Evolutionary conservation across 2,329 filamentous ascomycete species (phyloP).

Genomic region (Colletotrichum phormii): DNA sequence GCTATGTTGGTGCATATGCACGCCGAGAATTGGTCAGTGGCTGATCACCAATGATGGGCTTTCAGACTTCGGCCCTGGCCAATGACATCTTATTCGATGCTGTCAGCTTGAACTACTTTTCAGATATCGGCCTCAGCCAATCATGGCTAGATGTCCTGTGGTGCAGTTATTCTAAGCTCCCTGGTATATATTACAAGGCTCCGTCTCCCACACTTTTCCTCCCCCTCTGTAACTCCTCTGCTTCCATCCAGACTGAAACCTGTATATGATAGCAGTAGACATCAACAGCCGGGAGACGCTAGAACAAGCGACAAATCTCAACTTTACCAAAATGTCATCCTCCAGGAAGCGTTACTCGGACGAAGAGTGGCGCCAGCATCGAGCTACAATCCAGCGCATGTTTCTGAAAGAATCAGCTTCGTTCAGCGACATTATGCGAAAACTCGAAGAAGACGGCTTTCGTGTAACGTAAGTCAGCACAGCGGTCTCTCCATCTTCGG

Average conservation of each 20-base stretch:
- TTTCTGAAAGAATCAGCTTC: background rate
- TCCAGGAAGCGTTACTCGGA: background rate
- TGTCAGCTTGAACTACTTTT: background rate
- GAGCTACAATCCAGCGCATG: background rate
- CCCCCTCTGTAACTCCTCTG: background rate
- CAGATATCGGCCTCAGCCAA: conserved; percentile 15
- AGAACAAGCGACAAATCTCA: background rate
- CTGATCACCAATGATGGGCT: background rate
- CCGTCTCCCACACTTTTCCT: background rate
- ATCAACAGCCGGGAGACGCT: too few species aligned
- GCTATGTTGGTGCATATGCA: background rate
- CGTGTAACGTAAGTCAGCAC: background rate
- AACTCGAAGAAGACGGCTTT: background rate
- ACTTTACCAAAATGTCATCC: background rate
- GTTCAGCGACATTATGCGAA: background rate
- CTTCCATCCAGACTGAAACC: too few species aligned
- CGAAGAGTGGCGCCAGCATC: background rate
- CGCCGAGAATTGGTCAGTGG: background rate
- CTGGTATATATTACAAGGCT: too few species aligned
- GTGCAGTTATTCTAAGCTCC: background rate
- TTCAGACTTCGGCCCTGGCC: background rate
- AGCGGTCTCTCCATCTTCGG: background rate
- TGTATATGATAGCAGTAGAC: too few species aligned
- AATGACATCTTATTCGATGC: background rate
- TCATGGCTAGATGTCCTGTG: background rate